Percentiles rank a stretch among this genome's conserved stretches.
Conservation (phyloP, 2,329 filamentous ascomycete species). For the Cladosporium austrohemisphaericum region DNA sequence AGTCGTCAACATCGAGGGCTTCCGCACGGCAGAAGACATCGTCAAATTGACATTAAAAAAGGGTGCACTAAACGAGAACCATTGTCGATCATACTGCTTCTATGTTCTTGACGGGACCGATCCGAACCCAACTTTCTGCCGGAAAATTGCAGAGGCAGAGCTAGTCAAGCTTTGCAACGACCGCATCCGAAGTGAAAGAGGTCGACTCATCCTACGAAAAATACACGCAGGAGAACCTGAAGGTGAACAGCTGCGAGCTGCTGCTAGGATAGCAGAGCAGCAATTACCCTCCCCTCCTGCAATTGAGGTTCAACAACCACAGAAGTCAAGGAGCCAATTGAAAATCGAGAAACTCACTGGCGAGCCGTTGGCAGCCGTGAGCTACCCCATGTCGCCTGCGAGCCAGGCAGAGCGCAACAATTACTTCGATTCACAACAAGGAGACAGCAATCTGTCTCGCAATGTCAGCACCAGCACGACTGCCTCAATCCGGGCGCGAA, state of each 20-base stretch:
- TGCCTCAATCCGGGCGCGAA: slow-evolving; percentile 42
- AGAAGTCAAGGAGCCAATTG: slow-evolving; percentile 72
- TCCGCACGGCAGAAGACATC: slow-evolving; percentile 87
- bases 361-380: slow-evolving; percentile 79
- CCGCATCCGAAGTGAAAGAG: slow-evolving; percentile 76
- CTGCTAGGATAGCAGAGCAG: slow-evolving; percentile 83
- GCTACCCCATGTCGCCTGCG: slow-evolving; percentile 81
- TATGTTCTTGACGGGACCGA: slow-evolving; percentile 86
- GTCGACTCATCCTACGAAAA: slow-evolving; percentile 83
- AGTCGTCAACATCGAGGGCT: slow-evolving; percentile 88
- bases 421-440: slow-evolving; percentile 40
- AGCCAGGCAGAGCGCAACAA: slow-evolving; percentile 64
- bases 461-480: slow-evolving; percentile 33
- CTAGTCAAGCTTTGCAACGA: slow-evolving; percentile 89
- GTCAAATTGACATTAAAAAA: slow-evolving; percentile 86
- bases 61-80: slow-evolving; percentile 80
- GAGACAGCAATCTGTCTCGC: slow-evolving; percentile 24
- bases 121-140: slow-evolving; percentile 74
- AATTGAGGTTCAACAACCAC: slow-evolving; percentile 55
- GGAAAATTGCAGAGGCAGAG: slow-evolving; percentile 79
- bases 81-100: slow-evolving; percentile 94
- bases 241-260: slow-evolving; percentile 77
- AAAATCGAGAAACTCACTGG: slow-evolving; percentile 89
- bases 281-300: slow-evolving; percentile 57
- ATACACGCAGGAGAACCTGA: slow-evolving; percentile 91